These are phyloP conservation scores for Scheffersomyces amazonensis DNA, from an alignment of 805 yeast genomes.

Conservation along the genomic window DNA sequence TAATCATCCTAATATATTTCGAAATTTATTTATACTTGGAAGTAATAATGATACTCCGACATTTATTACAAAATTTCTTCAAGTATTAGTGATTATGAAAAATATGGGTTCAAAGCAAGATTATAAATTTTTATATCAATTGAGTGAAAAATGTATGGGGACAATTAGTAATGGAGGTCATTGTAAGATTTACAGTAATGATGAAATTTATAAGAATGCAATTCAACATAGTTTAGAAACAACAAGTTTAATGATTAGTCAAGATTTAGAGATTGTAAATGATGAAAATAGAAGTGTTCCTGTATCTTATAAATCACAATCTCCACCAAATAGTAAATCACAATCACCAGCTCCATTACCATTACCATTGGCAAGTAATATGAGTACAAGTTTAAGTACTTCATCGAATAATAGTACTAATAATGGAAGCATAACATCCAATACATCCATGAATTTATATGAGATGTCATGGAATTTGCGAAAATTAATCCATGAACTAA, in stretches of 20 bases:
- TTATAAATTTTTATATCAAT: conserved; percentile 25
- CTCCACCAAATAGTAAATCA: neutral
- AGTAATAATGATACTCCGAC: conserved; percentile 13
- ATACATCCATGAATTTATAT: conserved; percentile 10
- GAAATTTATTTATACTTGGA: conserved; percentile 21
- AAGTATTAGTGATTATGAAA: conserved; percentile 25
- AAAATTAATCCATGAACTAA: conserved; percentile 33
- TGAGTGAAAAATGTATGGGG: conserved; percentile 29
- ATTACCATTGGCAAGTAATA: neutral
- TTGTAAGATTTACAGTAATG: conserved; percentile 20
- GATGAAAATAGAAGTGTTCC: neutral
- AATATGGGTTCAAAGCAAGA: conserved; percentile 33
- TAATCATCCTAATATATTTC: conserved; percentile 36
- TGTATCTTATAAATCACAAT: neutral
- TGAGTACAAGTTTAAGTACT: neutral
- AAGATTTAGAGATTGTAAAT: conserved; percentile 7
- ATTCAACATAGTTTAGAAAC: conserved; percentile 35
- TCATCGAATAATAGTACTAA: neutral
- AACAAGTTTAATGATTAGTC: conserved; percentile 23
- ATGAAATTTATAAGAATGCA: conserved; percentile 24
- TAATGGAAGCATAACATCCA: neutral
- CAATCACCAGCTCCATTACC: neutral
- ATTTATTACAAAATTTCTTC: conserved; percentile 26
- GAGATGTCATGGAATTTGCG: conserved; percentile 39
- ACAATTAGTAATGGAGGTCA: conserved; percentile 20